Evolutionary conservation across 108 stramenopile genomes (phyloP).

Genomic region (Stephanodiscus minutulus): DNA sequence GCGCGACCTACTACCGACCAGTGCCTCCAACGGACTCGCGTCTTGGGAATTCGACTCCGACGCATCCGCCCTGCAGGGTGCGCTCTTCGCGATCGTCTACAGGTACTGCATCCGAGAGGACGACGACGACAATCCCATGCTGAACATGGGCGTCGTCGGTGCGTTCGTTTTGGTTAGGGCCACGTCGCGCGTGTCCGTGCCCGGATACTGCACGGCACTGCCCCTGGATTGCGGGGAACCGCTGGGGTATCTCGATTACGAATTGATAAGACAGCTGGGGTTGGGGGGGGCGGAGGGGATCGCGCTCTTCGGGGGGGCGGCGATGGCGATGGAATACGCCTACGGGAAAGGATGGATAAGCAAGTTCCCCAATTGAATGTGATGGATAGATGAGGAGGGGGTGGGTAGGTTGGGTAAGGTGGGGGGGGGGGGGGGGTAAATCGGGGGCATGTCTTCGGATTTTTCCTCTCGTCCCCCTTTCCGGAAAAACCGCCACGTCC

Average conservation of each 20-base stretch:
- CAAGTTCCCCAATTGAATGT: constrained; percentile 50
- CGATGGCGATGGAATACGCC: constrained; percentile 65
- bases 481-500: too few species aligned
- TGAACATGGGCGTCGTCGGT: constrained; percentile 75
- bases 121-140: constrained; percentile 72
- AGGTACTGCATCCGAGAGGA: constrained; percentile 67
- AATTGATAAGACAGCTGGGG: constrained; percentile 58
- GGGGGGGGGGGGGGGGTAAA: too few species aligned
- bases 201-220: constrained; percentile 58
- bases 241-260: constrained; percentile 77
- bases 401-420: too few species aligned
- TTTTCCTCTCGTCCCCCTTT: too few species aligned
- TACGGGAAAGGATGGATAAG: constrained; percentile 51
- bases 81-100: constrained; percentile 84
- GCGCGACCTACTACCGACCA: constrained; percentile 56
- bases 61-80: constrained; percentile 62
- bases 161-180: constrained; percentile 78
- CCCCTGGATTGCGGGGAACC: constrained; percentile 77
- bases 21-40: constrained; percentile 50
- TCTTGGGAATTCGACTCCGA: constrained; percentile 85
- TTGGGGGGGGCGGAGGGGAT: constrained; percentile 68
- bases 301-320: constrained; percentile 72
- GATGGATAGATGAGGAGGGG: too few species aligned
- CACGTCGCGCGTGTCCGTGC: constrained; percentile 55
- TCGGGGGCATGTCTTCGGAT: too few species aligned